Evolutionary conservation across 768 basidiomycete genomes (phyloP).

Genomic region (Auriculariales sp.): DNA sequence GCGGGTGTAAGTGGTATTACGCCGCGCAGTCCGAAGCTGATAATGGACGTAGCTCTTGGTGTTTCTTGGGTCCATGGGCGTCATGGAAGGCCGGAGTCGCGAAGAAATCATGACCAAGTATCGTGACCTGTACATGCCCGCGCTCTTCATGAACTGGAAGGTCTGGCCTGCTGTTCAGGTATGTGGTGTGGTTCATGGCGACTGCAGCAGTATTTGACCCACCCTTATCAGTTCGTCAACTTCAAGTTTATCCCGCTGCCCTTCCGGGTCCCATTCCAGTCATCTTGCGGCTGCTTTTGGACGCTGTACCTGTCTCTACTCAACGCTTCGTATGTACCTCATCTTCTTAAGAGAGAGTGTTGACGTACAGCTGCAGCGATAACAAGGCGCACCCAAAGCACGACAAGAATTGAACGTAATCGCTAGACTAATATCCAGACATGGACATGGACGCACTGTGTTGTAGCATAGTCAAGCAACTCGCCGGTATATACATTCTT

Average conservation of each 20-base stretch:
- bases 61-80: conserved; percentile 77
- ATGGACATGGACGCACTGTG: no score
- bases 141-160: conserved; percentile 79
- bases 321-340: conserved; percentile 54
- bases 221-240: conserved; percentile 44
- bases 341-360: no score
- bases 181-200: no score
- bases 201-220: no score
- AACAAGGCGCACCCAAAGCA: no score
- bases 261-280: conserved; percentile 80
- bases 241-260: conserved; percentile 75
- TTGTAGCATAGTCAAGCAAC: no score
- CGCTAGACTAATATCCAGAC: no score
- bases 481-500: no score
- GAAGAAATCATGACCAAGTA: conserved; percentile 59
- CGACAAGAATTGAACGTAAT: no score
- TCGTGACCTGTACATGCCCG: conserved; percentile 55
- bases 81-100: conserved; percentile 67
- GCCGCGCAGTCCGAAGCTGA: background rate
- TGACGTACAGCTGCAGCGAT: no score
- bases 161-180: conserved; percentile 74
- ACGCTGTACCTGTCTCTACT: conserved; percentile 77
- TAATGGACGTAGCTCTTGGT: conserved; percentile 41
- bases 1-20: conserved; percentile 43
- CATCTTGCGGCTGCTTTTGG: conserved; percentile 83